Evolutionary conservation across 345 rosid genomes (phyloP).

Genomic region (Gossypium bickii): DNA sequence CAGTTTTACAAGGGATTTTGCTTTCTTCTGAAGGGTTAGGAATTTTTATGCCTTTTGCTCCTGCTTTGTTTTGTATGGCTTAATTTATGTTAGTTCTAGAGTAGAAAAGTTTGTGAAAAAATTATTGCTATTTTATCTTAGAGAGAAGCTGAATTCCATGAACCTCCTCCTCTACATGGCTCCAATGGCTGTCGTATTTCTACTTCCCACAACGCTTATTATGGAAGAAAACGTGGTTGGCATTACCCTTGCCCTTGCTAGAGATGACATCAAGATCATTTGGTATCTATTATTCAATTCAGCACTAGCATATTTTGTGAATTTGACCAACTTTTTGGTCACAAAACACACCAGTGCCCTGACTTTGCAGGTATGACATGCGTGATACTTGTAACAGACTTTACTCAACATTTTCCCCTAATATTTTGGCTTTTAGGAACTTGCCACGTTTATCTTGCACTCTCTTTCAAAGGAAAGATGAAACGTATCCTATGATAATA

Average conservation of each 20-base stretch:
- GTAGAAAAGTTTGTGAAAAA: constrained; percentile 21
- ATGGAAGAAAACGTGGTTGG: constrained; percentile 97
- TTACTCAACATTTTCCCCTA: neutral
- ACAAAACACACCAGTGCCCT: constrained; percentile 97
- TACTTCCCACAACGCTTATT: constrained; percentile 83
- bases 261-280: constrained; percentile 77
- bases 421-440: neutral
- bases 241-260: constrained; percentile 87
- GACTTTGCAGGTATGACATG: constrained; percentile 73
- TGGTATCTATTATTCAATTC: constrained; percentile 97
- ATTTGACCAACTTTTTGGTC: constrained; percentile 96
- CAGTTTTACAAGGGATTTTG: constrained; percentile 93
- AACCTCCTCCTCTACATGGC: constrained; percentile 98
- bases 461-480: neutral
- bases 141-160: constrained; percentile 99
- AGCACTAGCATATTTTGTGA: constrained; percentile 85
- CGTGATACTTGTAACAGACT: neutral
- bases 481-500: neutral
- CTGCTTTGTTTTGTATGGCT: neutral
- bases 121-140: constrained; percentile 20
- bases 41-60: neutral
- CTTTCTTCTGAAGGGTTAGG: constrained; percentile 98
- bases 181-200: constrained; percentile 87
- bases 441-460: neutral
- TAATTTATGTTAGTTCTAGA: neutral